Base-by-base conservation (phyloP, 352 stramenopile genomes). In the Globisporangium alternatum region DNA sequence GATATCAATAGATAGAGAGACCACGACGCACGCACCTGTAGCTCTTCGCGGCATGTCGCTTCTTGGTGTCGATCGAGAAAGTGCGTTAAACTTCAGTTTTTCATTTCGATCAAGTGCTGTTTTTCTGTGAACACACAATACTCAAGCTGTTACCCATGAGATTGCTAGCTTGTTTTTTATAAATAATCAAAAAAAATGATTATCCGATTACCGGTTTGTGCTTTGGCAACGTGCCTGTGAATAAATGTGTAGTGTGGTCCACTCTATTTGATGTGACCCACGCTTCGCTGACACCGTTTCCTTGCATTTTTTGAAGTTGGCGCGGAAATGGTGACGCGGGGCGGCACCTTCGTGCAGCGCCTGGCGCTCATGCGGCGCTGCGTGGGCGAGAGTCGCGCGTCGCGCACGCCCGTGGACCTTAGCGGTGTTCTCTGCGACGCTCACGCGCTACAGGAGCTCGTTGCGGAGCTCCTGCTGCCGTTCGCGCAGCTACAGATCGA, bases 401-500 rank as follows among this genome's bases (percentile, higher is more conserved):
- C 71, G 4, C 67, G 61, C 57, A 68, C 70, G 37, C 45, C 62
- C 3, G 64, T 86, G 44, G 78, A 89, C 57, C 61, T 89, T 33
- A 74, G 64, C 21, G 62, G 39, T 25, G 56, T 88, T 2, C 45
- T 90, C 15, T 64, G 60, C 5, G 72, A 89, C 64, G 62, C 62
- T 0, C 37, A 28, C 22, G 37, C 69, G 6, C 68, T 89, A 10
- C 67, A 67, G 10, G 68, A 76, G 35, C 58, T 90, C 15, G 59
- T 77, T 0, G 21, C 48, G 10, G 81, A 86, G 47, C 66, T 90
- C 1, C 72, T 74, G 13, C 49, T 61, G 13, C 77, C 79, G 8
- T 87, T 90, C 31, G 66, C 69, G 56, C 48, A 72, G 33, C 56
- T 74, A 39, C 66, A 72, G 12, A 66, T 90, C 53, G 76, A 87